Evolutionary conservation across 306 rosid species (phyloP), one percentile per base, ranked within the genome.

Genomic region (Abrus precatorius): DNA sequence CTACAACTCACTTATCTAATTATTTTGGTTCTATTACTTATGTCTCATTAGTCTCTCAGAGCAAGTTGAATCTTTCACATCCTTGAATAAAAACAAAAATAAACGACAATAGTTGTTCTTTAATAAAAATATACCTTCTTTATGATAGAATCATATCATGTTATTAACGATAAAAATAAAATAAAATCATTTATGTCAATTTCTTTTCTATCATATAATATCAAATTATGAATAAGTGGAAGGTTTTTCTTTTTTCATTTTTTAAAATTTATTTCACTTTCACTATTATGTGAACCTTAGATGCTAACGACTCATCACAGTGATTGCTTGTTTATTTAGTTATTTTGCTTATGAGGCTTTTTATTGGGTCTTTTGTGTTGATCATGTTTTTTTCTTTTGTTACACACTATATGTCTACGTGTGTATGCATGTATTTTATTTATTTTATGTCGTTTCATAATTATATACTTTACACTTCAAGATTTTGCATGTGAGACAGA

Each of bases 1-100:
- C 83, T 80, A 53, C 75, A 14, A 57, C 72, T 77, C 77, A 14
- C 85, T 70, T 80, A 72, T 79, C 79, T 74, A 12, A 74, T 72
- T 86, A 6, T 4, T 9, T 76, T 67, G 81, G 91, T 28, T 36
- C 77, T 69, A 49, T 63, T 40, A 65, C 44, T 5, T 65, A 10
- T 78, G 40, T 49, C 80, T 59, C 69, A 68, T 74, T 63, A 87
- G 30, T 66, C 74, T 66, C 74, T 43, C 43, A 3, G 34, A 29
- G 36, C 85, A 70, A 74, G 72, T 36, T 80, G 82, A 56, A 20
- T 20, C 20, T 20, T 20, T 20, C 20, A 20, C 20, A 20, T 20
- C 20, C 20, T 20, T 20, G 20, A 20, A 20, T 20, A 20, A 20
- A 20, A 20, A 20, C 20, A 20, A 20, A 20, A 20, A 20, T 20